These are phyloP conservation scores for Colletotrichum horii DNA, from an alignment of 2,329 filamentous ascomycete species.

Conservation along the genomic window DNA sequence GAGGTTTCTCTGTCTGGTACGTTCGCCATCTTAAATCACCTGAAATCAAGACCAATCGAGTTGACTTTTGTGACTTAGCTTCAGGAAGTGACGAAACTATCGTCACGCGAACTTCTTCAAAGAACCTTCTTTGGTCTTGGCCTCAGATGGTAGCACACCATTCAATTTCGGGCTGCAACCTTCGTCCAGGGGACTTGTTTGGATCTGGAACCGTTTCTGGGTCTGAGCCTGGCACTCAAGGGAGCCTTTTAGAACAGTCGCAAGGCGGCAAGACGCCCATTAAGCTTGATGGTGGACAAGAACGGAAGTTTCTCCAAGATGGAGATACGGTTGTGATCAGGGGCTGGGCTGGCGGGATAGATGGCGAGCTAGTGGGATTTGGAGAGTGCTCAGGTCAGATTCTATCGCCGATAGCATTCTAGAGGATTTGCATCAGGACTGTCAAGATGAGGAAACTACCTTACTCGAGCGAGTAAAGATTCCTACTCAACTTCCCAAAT, in stretches of 20 bases:
- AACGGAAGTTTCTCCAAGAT: constrained; percentile 75
- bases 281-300: constrained; percentile 66
- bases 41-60: background rate
- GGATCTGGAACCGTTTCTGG: constrained; percentile 80
- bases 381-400: constrained; percentile 75
- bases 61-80: background rate
- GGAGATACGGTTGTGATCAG: constrained; percentile 72
- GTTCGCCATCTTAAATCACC: background rate
- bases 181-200: constrained; percentile 75
- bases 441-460: background rate
- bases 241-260: constrained; percentile 75
- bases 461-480: background rate
- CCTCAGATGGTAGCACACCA: constrained; percentile 86
- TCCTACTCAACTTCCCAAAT: background rate
- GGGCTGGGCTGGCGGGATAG: constrained; percentile 69
- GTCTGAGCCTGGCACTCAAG: constrained; percentile 64
- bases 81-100: constrained; percentile 36
- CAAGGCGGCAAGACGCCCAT: constrained; percentile 70
- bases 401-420: background rate
- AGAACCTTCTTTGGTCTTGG: constrained; percentile 77
- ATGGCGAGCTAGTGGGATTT: constrained; percentile 74
- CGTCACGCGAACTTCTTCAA: constrained; percentile 38
- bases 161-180: constrained; percentile 76
- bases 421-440: background rate
- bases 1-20: constrained; percentile 43